Percentiles rank a stretch among this genome's conserved stretches.
These are phyloP conservation scores for Sugiyamaella lignohabitans DNA, from an alignment of 805 yeast genomes.

Conservation along the genomic window DNA sequence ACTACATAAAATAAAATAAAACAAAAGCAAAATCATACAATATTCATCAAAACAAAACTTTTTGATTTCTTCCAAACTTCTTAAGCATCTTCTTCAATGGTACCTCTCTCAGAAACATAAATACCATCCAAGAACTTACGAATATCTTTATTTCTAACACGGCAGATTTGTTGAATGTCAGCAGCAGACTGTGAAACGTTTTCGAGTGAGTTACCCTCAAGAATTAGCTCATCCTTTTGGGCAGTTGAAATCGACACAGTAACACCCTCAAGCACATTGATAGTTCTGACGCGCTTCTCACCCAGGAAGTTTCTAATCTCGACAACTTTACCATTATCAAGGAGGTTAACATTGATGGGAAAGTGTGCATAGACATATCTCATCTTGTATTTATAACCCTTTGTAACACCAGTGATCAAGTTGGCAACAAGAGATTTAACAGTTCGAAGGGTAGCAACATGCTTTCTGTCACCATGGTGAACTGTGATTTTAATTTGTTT, in stretches of 20 bases:
- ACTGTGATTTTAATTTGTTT: conserved; percentile 80
- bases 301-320: conserved; percentile 99
- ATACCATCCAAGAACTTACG: conserved; percentile 99
- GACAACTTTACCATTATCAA: conserved; percentile 70
- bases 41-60: background rate
- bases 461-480: conserved; percentile 99
- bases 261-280: conserved; percentile 86
- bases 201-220: conserved; percentile 94
- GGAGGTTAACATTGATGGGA: conserved; percentile 97
- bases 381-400: conserved; percentile 99
- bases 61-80: background rate
- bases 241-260: conserved; percentile 68
- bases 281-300: conserved; percentile 93
- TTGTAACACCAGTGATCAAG: conserved; percentile 97
- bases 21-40: background rate
- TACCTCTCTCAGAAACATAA: conserved; percentile 95
- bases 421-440: conserved; percentile 92
- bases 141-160: conserved; percentile 99
- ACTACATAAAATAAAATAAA: conserved; percentile 3
- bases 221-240: conserved; percentile 91
- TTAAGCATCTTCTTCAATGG: conserved; percentile 58
- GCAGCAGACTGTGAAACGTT: conserved; percentile 98
- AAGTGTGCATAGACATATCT: conserved; percentile 99
- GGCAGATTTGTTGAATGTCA: conserved; percentile 94
- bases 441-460: conserved; percentile 98